phyloP scores from a whole-genome alignment of 192 early-diverging fungal genomes.

The Radiomyces spectabilis region DNA sequence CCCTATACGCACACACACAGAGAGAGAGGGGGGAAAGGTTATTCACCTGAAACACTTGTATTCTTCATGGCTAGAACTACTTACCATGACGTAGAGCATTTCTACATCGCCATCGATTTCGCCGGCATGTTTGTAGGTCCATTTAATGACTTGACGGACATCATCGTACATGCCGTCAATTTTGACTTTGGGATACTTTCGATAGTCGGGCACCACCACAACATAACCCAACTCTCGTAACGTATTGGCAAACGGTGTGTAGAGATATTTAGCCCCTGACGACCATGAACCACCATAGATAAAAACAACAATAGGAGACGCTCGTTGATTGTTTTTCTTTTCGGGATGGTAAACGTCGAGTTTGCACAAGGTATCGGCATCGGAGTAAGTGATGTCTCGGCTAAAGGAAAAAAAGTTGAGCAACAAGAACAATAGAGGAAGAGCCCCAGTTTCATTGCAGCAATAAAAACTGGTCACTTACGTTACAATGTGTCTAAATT shows the following conservation, averaged over 20 bases:
- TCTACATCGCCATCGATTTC: conserved; percentile 23
- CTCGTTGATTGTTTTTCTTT: background rate
- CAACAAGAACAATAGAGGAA: background rate
- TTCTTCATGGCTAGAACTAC: background rate
- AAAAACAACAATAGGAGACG: conserved; percentile 41
- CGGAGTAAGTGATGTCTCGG: conserved; percentile 19
- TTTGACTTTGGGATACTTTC: conserved; percentile 44
- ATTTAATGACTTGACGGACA: conserved; percentile 37
- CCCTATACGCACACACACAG: conserved; percentile 17
- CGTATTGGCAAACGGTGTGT: conserved; percentile 37
- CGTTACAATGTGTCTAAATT: conserved; percentile 23
- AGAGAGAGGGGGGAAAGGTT: background rate
- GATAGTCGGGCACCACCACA: conserved; percentile 45
- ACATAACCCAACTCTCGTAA: conserved; percentile 46
- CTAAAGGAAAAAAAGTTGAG: conserved; percentile 7
- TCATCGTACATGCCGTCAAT: conserved; percentile 33
- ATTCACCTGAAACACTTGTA: background rate
- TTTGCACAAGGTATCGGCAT: background rate
- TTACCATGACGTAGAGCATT: conserved; percentile 35
- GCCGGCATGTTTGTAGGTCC: conserved; percentile 30
- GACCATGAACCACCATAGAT: conserved; percentile 51
- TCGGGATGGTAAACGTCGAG: conserved; percentile 24
- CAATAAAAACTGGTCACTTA: conserved; percentile 2
- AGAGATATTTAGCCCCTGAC: conserved; percentile 38
- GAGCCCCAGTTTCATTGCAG: background rate